Base-by-base conservation (phyloP, 257 asterid species). In the Primulina huaijiensis region DNA sequence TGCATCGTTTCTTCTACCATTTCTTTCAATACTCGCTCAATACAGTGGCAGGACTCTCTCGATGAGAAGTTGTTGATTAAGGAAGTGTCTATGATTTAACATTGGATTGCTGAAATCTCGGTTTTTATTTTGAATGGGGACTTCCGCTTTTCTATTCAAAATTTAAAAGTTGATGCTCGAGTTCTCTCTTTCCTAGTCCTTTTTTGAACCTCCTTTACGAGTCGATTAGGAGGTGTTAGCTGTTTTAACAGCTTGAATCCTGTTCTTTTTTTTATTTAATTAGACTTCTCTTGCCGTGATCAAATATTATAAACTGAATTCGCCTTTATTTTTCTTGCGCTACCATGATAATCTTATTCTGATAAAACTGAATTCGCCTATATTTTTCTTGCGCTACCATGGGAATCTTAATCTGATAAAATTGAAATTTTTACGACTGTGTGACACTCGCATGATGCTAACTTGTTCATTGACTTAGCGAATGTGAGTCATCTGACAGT, bases 101-200 rank as follows among this genome's bases (percentile, higher is more conserved):
- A 67, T 72, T 46, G 70, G 63, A 60, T 40, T 63, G 56, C 27
- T 52, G 75, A 73, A 34, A 17, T 59, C 60, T 63, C 64, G 19
- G 23, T 46, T 60, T 34, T 25, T 65, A 64, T 37, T 31, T 68
- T 69, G 57, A 50, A 50, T 68, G 70, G 11, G 30, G 57, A 50
- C 3, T 14, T 17, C 8, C 57, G 20, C 57, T 17, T 50, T 55
- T 31, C 9, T 62, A 37, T 77, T 80, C 77, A 66, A 74, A 82
- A 67, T 72, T 75, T 35, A 10, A 82, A 77, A 72, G 40, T 69
- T 57, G 68, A 43, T 60, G 71, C 12, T 60, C 52, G 62, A 58
- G 63, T 8, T 67, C 2, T 27, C 43, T 25, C 53, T 62, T 33
- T 38, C 58, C 23, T 46, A 37, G 5, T 61, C 29, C 57, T 25